These are phyloP conservation scores for Phytophthora sp. DNA, from an alignment of 352 stramenopile genomes.

Conservation along the genomic window DNA sequence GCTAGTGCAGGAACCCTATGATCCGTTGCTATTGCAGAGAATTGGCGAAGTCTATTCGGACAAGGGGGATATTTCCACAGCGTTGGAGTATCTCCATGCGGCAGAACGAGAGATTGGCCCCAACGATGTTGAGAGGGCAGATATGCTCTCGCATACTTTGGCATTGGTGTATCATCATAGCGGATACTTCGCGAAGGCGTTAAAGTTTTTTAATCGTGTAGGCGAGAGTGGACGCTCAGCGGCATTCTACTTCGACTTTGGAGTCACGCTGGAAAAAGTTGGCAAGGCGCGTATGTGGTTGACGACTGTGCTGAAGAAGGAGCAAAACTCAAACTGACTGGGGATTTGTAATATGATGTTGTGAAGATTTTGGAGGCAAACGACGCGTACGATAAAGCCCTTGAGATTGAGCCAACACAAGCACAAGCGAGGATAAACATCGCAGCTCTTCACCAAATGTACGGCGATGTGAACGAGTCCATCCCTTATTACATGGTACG, in stretches of 20 bases:
- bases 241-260: conserved; percentile 59
- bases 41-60: conserved; percentile 45
- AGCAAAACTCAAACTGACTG: conserved; percentile 4
- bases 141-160: conserved; percentile 29
- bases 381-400: conserved; percentile 49
- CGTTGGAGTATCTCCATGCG: conserved; percentile 23
- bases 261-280: conserved; percentile 48
- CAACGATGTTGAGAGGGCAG: neutral
- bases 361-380: conserved; percentile 50
- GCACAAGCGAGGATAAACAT: conserved; percentile 66
- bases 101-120: conserved; percentile 14
- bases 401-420: conserved; percentile 36
- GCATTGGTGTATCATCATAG: conserved; percentile 50
- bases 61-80: conserved; percentile 22
- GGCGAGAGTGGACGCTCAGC: conserved; percentile 22
- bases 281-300: conserved; percentile 43
- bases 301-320: neutral
- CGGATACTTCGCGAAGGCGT: conserved; percentile 31
- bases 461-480: conserved; percentile 56
- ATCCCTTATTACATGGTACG: conserved; percentile 55
- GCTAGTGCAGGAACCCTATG: conserved; percentile 13
- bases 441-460: conserved; percentile 65
- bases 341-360: too few relatives aligned
- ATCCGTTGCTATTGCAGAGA: conserved; percentile 27
- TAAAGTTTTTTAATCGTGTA: conserved; percentile 34